Evolutionary conservation across 768 basidiomycete genomes (phyloP).

Genomic region (Psilocybe azurescens): DNA sequence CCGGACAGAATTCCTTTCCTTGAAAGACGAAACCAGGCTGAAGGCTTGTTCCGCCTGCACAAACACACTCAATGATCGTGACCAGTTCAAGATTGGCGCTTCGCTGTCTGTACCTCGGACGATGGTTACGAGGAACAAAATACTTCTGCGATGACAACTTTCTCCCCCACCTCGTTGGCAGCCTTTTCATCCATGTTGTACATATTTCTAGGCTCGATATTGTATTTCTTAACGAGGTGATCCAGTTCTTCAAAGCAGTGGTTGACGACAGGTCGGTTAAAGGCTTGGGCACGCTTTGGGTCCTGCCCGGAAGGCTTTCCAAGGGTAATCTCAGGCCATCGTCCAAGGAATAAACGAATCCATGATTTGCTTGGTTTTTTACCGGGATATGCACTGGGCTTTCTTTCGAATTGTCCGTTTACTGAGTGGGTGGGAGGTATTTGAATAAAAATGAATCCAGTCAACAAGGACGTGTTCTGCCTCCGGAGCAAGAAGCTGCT

Average conservation of each 20-base stretch:
- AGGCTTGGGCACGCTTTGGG: constrained; percentile 34
- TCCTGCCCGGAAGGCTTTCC: constrained; percentile 35
- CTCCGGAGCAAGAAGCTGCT: constrained; percentile 3
- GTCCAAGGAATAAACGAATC: constrained; percentile 25
- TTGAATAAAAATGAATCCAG: constrained; percentile 3
- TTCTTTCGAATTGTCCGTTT: not conserved
- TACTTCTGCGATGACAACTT: constrained; percentile 15
- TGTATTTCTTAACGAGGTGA: constrained; percentile 23
- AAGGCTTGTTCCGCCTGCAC: constrained; percentile 38
- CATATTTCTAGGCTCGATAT: constrained; percentile 31
- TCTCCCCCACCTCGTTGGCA: constrained; percentile 29
- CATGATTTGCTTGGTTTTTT: constrained; percentile 10
- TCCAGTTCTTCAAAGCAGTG: constrained; percentile 30
- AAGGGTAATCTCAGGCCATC: constrained; percentile 25
- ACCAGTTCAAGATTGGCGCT: constrained; percentile 43
- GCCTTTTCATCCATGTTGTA: constrained; percentile 41
- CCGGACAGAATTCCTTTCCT: constrained; percentile 26
- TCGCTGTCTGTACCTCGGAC: constrained; percentile 23
- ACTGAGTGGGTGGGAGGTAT: not conserved
- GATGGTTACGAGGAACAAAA: constrained; percentile 26
- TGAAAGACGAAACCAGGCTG: constrained; percentile 40
- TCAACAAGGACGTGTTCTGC: constrained; percentile 13
- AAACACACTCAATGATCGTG: constrained; percentile 45
- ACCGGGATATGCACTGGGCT: not conserved
- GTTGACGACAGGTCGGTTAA: constrained; percentile 35